Base-by-base conservation (phyloP, 2,329 filamentous ascomycete species). In the Pseudogymnoascus sp. region DNA sequence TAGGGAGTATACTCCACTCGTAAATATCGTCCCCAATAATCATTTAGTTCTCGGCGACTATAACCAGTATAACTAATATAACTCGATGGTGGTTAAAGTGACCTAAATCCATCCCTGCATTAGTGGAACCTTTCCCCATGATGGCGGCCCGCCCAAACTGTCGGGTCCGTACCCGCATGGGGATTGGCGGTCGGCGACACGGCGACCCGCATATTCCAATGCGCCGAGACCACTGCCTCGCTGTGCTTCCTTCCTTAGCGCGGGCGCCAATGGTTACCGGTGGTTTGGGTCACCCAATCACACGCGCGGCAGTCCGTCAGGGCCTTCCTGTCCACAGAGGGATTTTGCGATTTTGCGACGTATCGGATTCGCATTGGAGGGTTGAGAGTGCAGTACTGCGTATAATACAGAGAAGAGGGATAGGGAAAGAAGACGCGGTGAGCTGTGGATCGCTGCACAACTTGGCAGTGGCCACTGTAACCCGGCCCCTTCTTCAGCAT, bases 121-220 rank as follows among this genome's bases (percentile, higher is more conserved):
- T 54, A 54, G 47, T 54, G 47, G 33, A 33, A 33, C 47, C 28
- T 41, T 18, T 9, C 6, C 28, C 28, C 25, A 54, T 33, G n/a
- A 54, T 25, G n/a, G 28, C 47, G 47, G 47, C 16, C n/a, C 28
- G 12, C n/a, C 47, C 47, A 54, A 54, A 33, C 47, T 20, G 47
- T 33, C 47, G 47, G 47, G 47, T 54, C 47, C 3, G 28, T 14
- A 6, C 4, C 4, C 47, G 28, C 47, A 54, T n/a, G 28, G 47
- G 47, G 47, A 54, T 54, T 54, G 47, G 47, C 47, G 47, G 47
- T 18, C 47, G 47, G 47, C 43, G 25, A 33, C n/a, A 54, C 28
- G 43, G 43, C n/a, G 28, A 54, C 28, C 47, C 28, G 47, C 28
- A 54, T 33, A 54, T 3, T 5, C 47, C 16, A 54, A 54, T 54